Base-by-base conservation (phyloP, 139 green algal species). In the Picochlorum sp. region DNA sequence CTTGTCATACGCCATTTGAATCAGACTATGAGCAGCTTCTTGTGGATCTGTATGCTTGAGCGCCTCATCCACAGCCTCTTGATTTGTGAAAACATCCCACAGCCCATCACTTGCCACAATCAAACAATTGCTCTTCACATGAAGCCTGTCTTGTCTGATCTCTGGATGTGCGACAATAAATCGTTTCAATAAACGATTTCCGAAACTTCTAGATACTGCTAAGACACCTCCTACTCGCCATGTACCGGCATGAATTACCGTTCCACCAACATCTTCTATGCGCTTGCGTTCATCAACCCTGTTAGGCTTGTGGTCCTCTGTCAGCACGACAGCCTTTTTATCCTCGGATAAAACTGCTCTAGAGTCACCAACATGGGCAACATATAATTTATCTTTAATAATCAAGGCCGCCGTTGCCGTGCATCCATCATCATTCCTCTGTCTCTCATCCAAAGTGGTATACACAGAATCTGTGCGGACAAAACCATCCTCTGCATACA, bases 251-350 rank as follows among this genome's bases (percentile, higher is more conserved):
- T 84, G 95, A 20, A 93, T 77, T 20, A 98, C 91, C 41, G 88
- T 83, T 3, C 92, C 92, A 10, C 92, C 92, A 3, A 86, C 81
- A 20, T 78, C 59, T 76, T 98, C 90, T 31, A 98, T 97, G 38
- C 92, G 83, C 37, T 77, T 49, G 26, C 85, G 84, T 80, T 98
- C 92, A 60, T 95, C 87, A 10, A 74, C 66, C 5, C 77, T 68
- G 78, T 97, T 95, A 49, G 92, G 92, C 76, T 98, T 98, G 80
- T 98, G 92, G 73, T 98, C 92, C 3, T 87, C 62, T 0, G 85
- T 86, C 57, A 98, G 62, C 8, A 76, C 23, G 2, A 85, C 49
- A 0, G 81, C 83, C 70, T 63, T 74, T 18, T 89, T 89, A 2
- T 67, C 64, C 15, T 82, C 65, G 47, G 77, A 84, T 38, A 98